These are phyloP conservation scores for Pichia sp. DNA, from an alignment of 1,139 yeast species.

Conservation along the genomic window DNA sequence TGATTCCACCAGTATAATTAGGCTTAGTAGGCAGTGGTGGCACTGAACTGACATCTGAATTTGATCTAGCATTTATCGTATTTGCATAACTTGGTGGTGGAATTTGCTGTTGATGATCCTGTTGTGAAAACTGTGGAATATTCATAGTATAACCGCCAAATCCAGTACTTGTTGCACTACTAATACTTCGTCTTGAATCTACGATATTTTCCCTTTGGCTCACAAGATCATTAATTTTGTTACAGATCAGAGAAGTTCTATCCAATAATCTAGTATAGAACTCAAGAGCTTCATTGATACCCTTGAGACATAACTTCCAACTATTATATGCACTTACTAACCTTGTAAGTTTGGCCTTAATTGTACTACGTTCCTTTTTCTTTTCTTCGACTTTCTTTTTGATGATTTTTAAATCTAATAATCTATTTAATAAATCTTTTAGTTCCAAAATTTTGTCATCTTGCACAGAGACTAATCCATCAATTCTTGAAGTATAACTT, in stretches of 20 bases:
- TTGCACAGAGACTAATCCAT: constrained; percentile 62
- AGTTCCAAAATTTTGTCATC: constrained; percentile 49
- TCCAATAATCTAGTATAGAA: constrained; percentile 56
- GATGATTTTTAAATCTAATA: constrained; percentile 42
- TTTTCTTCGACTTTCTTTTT: constrained; percentile 35
- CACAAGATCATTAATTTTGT: constrained; percentile 33
- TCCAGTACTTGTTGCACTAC: constrained; percentile 1
- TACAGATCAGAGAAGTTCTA: constrained; percentile 37
- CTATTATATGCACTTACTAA: constrained; percentile 43
- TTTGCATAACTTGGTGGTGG: constrained; percentile 10
- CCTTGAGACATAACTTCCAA: constrained; percentile 56
- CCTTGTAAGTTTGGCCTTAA: constrained; percentile 35
- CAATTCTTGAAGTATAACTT: constrained; percentile 61
- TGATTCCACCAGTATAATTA: constrained; percentile 1
- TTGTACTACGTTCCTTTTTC: constrained; percentile 28
- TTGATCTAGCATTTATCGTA: constrained; percentile 4
- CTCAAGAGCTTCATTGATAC: constrained; percentile 52
- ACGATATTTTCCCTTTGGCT: constrained; percentile 26
- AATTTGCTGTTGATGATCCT: constrained; percentile 3
- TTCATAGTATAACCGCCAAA: constrained; percentile 14
- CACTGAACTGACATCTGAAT: constrained; percentile 2
- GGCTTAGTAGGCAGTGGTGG: constrained; percentile 28
- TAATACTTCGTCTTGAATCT: neutral
- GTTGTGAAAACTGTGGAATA: constrained; percentile 1
- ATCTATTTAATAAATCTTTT: constrained; percentile 50